Evolutionary conservation across 345 rosid genomes (phyloP).

Genomic region (Durio zibethinus): DNA sequence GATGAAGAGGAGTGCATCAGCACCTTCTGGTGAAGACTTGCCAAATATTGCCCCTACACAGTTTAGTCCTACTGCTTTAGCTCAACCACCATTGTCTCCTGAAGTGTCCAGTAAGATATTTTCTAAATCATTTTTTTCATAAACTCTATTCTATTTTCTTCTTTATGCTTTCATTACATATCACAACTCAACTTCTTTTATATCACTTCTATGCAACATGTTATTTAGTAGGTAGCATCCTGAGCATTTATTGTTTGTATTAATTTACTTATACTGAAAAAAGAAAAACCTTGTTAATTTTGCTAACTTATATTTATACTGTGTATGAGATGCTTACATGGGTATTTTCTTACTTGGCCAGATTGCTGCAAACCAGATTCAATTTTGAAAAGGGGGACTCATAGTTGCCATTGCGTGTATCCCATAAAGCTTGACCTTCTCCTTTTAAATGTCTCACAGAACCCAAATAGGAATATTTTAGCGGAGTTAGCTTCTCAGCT

Average conservation of each 20-base stretch:
- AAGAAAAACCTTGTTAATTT: neutral
- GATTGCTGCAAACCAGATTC: constrained; percentile 80
- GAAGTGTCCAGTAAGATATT: constrained; percentile 52
- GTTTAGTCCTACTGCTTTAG: constrained; percentile 42
- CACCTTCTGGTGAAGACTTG: constrained; percentile 56
- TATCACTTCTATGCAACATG: neutral
- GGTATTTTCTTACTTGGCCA: constrained; percentile 31
- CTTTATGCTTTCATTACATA: neutral
- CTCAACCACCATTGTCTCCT: constrained; percentile 87
- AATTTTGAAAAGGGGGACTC: constrained; percentile 72
- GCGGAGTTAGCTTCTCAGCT: constrained; percentile 78
- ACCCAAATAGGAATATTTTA: constrained; percentile 63
- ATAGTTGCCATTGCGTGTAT: constrained; percentile 85
- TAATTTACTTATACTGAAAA: neutral
- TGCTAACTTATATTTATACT: neutral
- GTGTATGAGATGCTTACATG: constrained; percentile 10
- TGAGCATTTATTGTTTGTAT: neutral
- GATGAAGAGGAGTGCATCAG: constrained; percentile 45
- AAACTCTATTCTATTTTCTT: neutral
- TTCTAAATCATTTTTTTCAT: neutral
- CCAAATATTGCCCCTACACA: constrained; percentile 70
- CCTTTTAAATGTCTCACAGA: constrained; percentile 82
- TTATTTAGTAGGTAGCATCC: neutral
- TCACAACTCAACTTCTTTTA: neutral
- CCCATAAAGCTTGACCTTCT: constrained; percentile 97